Evolutionary conservation across 208 protist species (phyloP).

Genomic region (Phytomonas francai): DNA sequence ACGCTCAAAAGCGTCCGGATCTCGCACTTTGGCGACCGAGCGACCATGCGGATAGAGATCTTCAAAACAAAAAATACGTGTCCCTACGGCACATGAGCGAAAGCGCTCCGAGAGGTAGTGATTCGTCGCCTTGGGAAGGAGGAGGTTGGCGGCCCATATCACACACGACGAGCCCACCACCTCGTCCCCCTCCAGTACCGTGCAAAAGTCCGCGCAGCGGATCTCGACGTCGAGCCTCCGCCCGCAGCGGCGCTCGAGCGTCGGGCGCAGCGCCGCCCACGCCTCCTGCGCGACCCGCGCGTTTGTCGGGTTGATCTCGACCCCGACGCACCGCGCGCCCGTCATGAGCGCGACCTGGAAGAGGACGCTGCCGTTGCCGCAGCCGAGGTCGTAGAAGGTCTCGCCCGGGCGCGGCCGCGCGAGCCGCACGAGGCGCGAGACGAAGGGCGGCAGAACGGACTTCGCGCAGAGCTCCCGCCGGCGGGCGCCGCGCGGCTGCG

Average conservation of each 20-base stretch:
- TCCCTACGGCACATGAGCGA: constrained; percentile 31
- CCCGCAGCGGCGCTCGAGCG: constrained; percentile 33
- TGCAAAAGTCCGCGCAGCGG: constrained; percentile 61
- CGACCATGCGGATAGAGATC: constrained; percentile 74
- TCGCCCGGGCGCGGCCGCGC: constrained; percentile 25
- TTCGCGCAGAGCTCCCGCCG: constrained; percentile 74
- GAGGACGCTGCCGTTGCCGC: constrained; percentile 82
- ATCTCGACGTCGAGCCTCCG: constrained; percentile 48
- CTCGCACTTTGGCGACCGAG: constrained; percentile 38
- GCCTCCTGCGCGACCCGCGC: constrained; percentile 43
- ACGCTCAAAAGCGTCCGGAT: constrained; percentile 66
- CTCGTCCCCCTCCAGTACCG: constrained; percentile 19
- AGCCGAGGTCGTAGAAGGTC: constrained; percentile 79
- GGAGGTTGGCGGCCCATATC: constrained; percentile 70
- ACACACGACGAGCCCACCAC: constrained; percentile 38
- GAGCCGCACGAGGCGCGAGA: constrained; percentile 46
- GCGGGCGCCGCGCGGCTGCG: constrained; percentile 20
- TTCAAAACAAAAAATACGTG: constrained; percentile 70
- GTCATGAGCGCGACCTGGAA: constrained; percentile 76
- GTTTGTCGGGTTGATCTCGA: constrained; percentile 70
- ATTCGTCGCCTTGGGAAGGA: constrained; percentile 59
- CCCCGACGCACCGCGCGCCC: constrained; percentile 62
- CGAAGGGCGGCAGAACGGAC: constrained; percentile 76
- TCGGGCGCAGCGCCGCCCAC: constrained; percentile 37
- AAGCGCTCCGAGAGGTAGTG: constrained; percentile 71